Conservation (phyloP, 192 early-diverging fungal species). For the Coemansia sp. region DNA sequence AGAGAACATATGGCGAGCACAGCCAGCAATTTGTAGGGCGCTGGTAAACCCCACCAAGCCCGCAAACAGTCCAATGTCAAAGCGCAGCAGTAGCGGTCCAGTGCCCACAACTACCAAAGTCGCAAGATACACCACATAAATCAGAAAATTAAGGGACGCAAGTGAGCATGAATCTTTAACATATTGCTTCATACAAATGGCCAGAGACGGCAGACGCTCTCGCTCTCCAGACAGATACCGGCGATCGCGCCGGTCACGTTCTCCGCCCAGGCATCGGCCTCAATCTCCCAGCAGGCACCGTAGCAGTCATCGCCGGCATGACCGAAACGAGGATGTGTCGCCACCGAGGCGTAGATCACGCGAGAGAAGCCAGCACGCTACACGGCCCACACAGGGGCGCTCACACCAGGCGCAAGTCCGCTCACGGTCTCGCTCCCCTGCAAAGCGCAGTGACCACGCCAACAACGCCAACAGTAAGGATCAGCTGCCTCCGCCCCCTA, state of each 20-base stretch:
- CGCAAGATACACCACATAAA: neutral
- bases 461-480: neutral
- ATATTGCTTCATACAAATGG: conserved; percentile 13
- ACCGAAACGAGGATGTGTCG: conserved; percentile 6
- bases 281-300: conserved; percentile 30
- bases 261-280: conserved; percentile 19
- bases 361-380: conserved; percentile 16
- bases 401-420: neutral
- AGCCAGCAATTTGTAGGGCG: neutral
- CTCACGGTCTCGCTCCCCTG: conserved; percentile 20
- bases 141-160: neutral
- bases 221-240: conserved; percentile 16
- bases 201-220: conserved; percentile 21
- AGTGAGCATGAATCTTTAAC: neutral
- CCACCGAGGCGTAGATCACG: conserved; percentile 12
- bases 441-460: neutral
- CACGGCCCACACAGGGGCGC: neutral
- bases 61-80: neutral
- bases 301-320: conserved; percentile 1
- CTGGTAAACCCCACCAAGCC: neutral
- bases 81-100: neutral
- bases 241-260: conserved; percentile 12
- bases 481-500: neutral
- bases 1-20: neutral
- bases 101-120: neutral